Percentiles rank a stretch among this genome's conserved stretches.
phyloP scores from a whole-genome alignment of 805 yeast genomes.

The Metschnikowia noctiluminum region DNA sequence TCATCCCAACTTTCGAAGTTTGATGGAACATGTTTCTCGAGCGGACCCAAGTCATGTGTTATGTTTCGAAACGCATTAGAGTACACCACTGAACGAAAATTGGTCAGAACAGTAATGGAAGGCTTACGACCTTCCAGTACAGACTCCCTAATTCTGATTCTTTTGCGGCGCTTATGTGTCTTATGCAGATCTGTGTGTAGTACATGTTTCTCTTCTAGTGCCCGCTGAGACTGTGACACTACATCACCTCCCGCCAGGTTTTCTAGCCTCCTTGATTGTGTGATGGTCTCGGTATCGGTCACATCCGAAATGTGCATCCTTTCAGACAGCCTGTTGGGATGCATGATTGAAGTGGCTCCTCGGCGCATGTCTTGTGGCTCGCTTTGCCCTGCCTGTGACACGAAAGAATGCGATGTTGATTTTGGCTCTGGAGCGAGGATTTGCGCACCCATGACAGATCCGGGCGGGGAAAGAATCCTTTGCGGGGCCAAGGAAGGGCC shows the following conservation, averaged over 20 bases:
- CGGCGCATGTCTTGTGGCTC: too few relatives aligned
- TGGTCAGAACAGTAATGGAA: neutral
- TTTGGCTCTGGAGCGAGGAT: neutral
- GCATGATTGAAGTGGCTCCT: neutral
- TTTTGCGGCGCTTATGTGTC: neutral
- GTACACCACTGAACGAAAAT: constrained; percentile 9
- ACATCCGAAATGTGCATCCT: neutral
- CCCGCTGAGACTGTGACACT: neutral
- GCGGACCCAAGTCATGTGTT: constrained; percentile 4
- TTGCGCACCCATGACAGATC: neutral
- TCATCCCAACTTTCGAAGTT: constrained; percentile 11
- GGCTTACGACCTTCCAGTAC: neutral
- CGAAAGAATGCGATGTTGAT: neutral
- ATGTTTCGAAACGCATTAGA: constrained; percentile 9
- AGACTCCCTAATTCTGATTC: constrained; percentile 1
- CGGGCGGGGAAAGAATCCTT: neutral
- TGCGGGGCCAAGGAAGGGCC: neutral
- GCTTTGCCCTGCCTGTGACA: too few relatives aligned
- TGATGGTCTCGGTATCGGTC: neutral
- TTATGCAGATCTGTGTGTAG: neutral
- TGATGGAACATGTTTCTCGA: constrained; percentile 4
- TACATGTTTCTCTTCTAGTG: neutral
- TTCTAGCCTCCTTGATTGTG: neutral
- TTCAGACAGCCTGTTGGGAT: neutral
- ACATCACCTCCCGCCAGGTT: neutral